Conservation (phyloP, 176 grass and related monocot genomes). For the Zoysia pacifica region DNA sequence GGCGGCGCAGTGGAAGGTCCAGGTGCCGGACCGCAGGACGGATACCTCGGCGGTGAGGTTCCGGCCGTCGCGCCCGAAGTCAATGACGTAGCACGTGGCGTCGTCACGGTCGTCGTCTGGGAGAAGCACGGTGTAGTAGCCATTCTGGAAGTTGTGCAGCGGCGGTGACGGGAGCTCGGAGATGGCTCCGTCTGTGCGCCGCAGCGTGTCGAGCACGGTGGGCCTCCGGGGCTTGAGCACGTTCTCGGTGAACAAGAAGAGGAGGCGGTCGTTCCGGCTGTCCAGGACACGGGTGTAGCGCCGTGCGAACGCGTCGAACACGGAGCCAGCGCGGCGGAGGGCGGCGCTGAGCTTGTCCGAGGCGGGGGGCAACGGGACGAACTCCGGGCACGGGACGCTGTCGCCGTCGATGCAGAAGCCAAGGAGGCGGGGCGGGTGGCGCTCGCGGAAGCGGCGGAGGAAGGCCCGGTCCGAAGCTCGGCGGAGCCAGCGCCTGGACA, state of each 20-base stretch:
- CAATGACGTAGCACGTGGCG: background rate
- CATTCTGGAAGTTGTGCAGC: background rate
- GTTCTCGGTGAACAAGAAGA: background rate
- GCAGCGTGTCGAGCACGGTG: background rate
- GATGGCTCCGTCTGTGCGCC: background rate
- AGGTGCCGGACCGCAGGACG: background rate
- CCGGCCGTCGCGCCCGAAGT: background rate
- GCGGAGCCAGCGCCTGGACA: background rate
- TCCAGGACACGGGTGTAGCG: background rate
- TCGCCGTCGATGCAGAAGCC: background rate
- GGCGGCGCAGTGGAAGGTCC: background rate
- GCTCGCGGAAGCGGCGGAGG: background rate
- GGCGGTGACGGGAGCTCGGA: background rate
- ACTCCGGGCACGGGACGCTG: background rate
- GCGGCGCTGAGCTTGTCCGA: background rate
- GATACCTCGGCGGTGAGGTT: background rate
- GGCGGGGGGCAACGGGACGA: background rate
- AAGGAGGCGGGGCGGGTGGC: conserved; percentile 22
- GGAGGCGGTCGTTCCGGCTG: background rate
- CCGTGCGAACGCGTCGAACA: background rate
- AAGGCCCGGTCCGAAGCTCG: background rate
- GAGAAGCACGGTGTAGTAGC: background rate
- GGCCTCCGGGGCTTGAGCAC: background rate
- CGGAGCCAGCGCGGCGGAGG: background rate
- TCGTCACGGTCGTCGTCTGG: background rate